Conservation (phyloP, 2,329 filamentous ascomycete species). For the Clarireedia paspali region DNA sequence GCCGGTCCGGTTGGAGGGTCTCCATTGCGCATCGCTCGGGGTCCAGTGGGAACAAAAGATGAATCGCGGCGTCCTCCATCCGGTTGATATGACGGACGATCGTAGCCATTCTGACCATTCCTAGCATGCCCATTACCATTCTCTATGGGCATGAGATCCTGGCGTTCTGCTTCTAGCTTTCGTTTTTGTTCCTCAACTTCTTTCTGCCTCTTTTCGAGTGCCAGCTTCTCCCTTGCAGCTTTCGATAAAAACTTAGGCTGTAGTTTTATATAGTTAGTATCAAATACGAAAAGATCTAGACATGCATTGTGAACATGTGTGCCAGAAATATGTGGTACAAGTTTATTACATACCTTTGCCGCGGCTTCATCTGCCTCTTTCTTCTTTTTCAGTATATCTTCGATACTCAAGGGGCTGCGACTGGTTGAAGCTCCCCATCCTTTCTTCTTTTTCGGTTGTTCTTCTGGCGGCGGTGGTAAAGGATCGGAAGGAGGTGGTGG, state of each 20-base stretch:
- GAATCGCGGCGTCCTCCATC: constrained; percentile 22
- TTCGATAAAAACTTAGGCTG: constrained; percentile 79
- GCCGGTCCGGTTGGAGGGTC: constrained; percentile 41
- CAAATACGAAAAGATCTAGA: constrained; percentile 19
- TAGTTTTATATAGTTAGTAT: constrained; percentile 21
- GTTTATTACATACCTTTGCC: constrained; percentile 50
- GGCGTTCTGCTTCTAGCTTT: constrained; percentile 31
- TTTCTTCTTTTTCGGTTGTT: constrained; percentile 40
- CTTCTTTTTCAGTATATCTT: constrained; percentile 79
- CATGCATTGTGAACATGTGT: constrained; percentile 25
- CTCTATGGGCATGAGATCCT: constrained; percentile 14
- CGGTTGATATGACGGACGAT: constrained; percentile 14
- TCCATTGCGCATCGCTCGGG: constrained; percentile 55
- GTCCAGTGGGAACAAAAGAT: constrained; percentile 57
- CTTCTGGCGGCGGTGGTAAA: constrained; percentile 37
- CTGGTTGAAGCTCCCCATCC: constrained; percentile 39
- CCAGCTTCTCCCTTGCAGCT: constrained; percentile 71
- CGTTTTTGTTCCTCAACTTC: constrained; percentile 58
- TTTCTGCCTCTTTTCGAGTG: constrained; percentile 68
- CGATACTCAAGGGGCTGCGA: constrained; percentile 62
- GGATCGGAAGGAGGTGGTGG: constrained; percentile 32
- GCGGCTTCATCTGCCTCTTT: constrained; percentile 77
- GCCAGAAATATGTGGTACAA: constrained; percentile 10
- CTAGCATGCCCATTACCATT: constrained; percentile 13
- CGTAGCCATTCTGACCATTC: constrained; percentile 19